Evolutionary conservation across 768 basidiomycete genomes (phyloP), one percentile per base, ranked within the genome.

Genomic region (Phlebiopsis gigantea): DNA sequence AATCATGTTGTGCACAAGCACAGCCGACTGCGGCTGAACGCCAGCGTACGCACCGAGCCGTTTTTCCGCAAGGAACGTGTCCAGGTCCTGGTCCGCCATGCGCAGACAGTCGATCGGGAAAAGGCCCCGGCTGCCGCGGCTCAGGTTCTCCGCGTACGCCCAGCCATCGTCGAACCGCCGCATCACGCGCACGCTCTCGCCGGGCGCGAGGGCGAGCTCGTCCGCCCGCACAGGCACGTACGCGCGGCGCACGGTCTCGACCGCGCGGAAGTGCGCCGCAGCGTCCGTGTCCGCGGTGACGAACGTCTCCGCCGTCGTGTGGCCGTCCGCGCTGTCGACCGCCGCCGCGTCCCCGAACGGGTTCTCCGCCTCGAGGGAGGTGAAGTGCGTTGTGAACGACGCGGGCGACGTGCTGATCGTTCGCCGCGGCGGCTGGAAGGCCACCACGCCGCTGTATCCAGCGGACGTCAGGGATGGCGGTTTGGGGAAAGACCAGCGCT

Each of bases 21-120:
- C 19, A 5, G 22, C 26, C 29, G 34, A 10, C 12, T 8, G 30
- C n/a, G 24, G 28, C 17, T 1, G 6, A 6, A 22, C 56, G 30
- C 57, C 65, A 14, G 34, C 60, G 45, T 73, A 72, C 61, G 75
- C 75, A 56, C 75, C 78, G 43, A 79, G 71, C 54, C 78, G 68
- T 67, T 80, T 81, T 60, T 75, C 71, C 14, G 74, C 72, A 48
- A 82, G 66, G 69, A 82, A 83, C 7, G 71, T 67, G 0, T 79
- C 74, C 29, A 82, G 68, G 22, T 75, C 70, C 65, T 81, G 75
- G 17, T 75, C 72, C 22, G 69, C 64, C 42, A 74, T 72, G 26
- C 84, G 73, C 66, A 88, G 73, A 66, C 86, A 88, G 61, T 87
- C 83, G n/a, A 88, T 71, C 5, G 87, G 87, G 46, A 89, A 85